Percentiles rank a stretch among this genome's conserved stretches.
phyloP scores from a whole-genome alignment of 2,329 filamentous ascomycete species.

The Sporothrix globosa region DNA sequence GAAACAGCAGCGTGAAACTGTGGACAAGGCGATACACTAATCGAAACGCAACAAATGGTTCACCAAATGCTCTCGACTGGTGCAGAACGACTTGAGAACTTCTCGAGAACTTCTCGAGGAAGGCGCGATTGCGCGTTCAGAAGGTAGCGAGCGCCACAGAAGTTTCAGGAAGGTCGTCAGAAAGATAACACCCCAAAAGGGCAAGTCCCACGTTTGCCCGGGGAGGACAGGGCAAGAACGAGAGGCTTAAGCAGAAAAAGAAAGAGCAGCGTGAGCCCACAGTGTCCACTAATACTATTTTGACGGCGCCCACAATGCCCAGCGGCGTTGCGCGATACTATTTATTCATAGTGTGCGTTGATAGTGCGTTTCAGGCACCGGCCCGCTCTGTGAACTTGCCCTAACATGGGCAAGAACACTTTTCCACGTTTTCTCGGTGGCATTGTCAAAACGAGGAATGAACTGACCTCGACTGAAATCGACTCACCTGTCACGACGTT shows the following conservation, averaged over 20 bases:
- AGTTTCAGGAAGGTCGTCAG: neutral
- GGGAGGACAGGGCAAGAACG: neutral
- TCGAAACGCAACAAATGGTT: neutral
- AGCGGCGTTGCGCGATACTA: conserved; percentile 6
- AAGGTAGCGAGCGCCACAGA: neutral
- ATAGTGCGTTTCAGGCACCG: conserved; percentile 14
- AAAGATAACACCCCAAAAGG: conserved; percentile 7
- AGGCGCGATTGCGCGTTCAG: neutral
- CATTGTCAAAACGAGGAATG: too few species aligned
- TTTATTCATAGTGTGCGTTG: neutral
- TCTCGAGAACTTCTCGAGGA: too few species aligned
- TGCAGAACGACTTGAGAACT: neutral
- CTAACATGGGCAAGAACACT: neutral
- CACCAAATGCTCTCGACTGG: neutral
- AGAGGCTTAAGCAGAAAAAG: neutral
- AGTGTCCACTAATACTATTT: too few species aligned
- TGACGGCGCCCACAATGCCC: neutral
- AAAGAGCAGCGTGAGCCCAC: neutral
- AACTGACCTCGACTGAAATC: too few species aligned
- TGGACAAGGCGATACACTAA: conserved; percentile 7
- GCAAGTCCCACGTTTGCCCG: conserved; percentile 1
- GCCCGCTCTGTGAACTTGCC: neutral
- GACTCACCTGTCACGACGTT: too few species aligned
- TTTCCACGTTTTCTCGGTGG: neutral
- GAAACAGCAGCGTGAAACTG: neutral